Base-by-base conservation (phyloP, 345 rosid genomes). In the Mallotus nudiflorus region DNA sequence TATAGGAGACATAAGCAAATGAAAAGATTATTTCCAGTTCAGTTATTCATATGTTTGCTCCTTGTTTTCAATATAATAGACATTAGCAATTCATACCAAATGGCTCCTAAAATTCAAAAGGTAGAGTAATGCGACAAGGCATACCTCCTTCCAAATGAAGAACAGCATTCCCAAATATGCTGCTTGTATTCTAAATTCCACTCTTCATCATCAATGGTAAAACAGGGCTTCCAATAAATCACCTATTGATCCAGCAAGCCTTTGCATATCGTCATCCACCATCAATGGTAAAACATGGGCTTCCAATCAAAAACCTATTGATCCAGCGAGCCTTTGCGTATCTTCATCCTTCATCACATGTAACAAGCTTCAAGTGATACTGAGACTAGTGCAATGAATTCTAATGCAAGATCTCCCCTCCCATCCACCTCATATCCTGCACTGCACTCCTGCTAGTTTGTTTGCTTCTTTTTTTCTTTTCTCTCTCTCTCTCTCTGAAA, bases 391-490 rank as follows among this genome's bases (percentile, higher is more conserved):
- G 73, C 70, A 77, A 69, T 39, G 73, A 39, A 70, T 65, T 50
- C 42, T 29, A 49, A n/a, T 19, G 69, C 29, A 15, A 42, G 15
- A 14, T 27, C n/a, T 66, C 74, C 80, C 53, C 73, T 74, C 74
- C 75, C 58, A 35, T 64, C 85, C 80, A 72, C 76, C 93, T 77
- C 80, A 77, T 82, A 68, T 77, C 75, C 67, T 69, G n/a, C n/a
- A n/a, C n/a, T n/a, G n/a, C n/a, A 83, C 85, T 71, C 86, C 81
- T 70, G 72, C 87, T 82, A 73, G 69, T 66, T 69, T n/a, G n/a
- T n/a, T n/a, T n/a, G n/a, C n/a, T n/a, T n/a, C n/a, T n/a, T n/a
- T n/a, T n/a, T n/a, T n/a, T n/a, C n/a, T n/a, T n/a, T n/a, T n/a
- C n/a, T n/a, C n/a, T n/a, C n/a, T n/a, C n/a, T n/a, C n/a, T n/a